phyloP scores from a whole-genome alignment of 2,329 filamentous ascomycete genomes.

The Sphaceloma murrayae region DNA sequence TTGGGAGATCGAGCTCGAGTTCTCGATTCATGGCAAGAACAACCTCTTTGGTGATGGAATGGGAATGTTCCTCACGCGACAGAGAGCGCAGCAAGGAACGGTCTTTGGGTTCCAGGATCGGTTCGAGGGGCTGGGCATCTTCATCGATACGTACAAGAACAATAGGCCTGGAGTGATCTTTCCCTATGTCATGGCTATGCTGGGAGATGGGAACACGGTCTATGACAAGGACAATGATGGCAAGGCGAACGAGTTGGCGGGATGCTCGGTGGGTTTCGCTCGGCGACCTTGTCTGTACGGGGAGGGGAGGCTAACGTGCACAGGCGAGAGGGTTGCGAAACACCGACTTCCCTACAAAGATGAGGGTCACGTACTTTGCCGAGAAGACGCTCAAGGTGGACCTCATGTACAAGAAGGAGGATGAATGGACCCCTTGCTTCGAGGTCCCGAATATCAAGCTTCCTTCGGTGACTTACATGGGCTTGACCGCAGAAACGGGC shows the following conservation, averaged over 20 bases:
- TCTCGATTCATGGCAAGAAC: conserved; percentile 81
- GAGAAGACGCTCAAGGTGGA: conserved; percentile 86
- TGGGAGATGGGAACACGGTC: conserved; percentile 75
- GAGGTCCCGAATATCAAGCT: conserved; percentile 59
- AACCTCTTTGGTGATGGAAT: conserved; percentile 93
- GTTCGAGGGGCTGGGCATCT: conserved; percentile 90
- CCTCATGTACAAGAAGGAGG: conserved; percentile 85
- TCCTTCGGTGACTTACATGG: conserved; percentile 58
- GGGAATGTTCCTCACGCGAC: conserved; percentile 95
- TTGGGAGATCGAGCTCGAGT: conserved; percentile 96
- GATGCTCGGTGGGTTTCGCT: conserved; percentile 60
- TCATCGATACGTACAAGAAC: conserved; percentile 99
- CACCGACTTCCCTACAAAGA: conserved; percentile 66
- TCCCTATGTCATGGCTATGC: conserved; percentile 97
- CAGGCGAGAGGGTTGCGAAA: conserved; percentile 78
- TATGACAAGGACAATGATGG: conserved; percentile 95
- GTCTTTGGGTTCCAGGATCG: conserved; percentile 83
- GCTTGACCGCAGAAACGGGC: conserved; percentile 76
- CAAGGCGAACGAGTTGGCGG: conserved; percentile 83
- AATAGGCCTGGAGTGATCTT: conserved; percentile 92
- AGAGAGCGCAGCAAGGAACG: conserved; percentile 66
- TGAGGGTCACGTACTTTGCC: conserved; percentile 89
- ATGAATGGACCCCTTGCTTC: conserved; percentile 86
- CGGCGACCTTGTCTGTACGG: too few species aligned
- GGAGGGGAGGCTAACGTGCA: conserved; percentile 17